Percentiles rank a stretch among this genome's conserved stretches.
phyloP scores from a whole-genome alignment of 306 rosid species.

The Cyclanthera cordifolia region DNA sequence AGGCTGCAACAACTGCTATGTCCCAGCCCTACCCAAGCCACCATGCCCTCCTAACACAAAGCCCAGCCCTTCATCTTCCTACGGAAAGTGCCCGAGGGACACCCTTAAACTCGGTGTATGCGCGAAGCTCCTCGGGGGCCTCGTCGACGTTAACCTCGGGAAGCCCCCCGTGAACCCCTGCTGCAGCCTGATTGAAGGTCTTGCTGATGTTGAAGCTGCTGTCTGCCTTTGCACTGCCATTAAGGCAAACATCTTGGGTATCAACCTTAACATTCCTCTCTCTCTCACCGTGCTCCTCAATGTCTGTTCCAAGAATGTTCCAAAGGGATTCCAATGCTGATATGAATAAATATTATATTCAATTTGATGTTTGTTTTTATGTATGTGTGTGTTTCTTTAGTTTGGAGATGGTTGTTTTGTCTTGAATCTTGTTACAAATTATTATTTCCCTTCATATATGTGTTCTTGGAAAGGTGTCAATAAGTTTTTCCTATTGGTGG shows the following conservation, averaged over 20 bases:
- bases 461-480: too few species aligned
- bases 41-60: background rate
- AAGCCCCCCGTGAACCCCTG: conserved; percentile 51
- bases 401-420: too few species aligned
- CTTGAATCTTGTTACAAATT: too few species aligned
- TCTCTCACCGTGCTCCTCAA: conserved; percentile 66
- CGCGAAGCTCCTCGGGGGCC: conserved; percentile 41
- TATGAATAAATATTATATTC: too few species aligned
- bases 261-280: conserved; percentile 46
- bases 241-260: conserved; percentile 55
- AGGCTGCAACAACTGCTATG: conserved; percentile 5
- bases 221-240: conserved; percentile 74
- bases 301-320: conserved; percentile 37
- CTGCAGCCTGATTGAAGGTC: conserved; percentile 54
- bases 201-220: conserved; percentile 60
- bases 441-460: too few species aligned
- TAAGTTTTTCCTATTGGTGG: too few species aligned
- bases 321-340: conserved; percentile 44
- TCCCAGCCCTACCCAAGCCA: background rate
- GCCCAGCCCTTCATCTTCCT: background rate
- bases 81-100: conserved; percentile 43
- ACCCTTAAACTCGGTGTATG: conserved; percentile 53
- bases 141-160: conserved; percentile 45
- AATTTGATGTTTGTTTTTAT: too few species aligned
- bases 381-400: too few species aligned